phyloP scores from a whole-genome alignment of 2,329 filamentous ascomycete genomes.

The Colletotrichum spaethianum region DNA sequence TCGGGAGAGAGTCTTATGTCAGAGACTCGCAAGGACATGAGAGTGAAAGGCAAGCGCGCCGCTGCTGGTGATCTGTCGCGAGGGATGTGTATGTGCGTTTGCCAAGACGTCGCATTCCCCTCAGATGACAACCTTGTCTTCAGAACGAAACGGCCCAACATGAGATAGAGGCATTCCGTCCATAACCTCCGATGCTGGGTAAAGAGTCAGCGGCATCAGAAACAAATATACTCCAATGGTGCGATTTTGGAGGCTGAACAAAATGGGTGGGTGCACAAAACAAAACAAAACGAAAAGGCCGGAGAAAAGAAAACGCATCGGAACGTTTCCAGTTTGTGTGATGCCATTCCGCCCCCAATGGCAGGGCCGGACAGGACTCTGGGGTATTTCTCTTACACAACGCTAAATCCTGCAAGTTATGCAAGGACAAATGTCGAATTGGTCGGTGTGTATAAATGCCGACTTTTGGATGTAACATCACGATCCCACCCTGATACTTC shows the following conservation, averaged over 20 bases:
- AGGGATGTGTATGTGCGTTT: slow-evolving; percentile 1
- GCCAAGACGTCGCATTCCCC: slow-evolving; percentile 35
- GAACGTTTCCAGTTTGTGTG: slow-evolving; percentile 11
- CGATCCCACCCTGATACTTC: slow-evolving; percentile 11
- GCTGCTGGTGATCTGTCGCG: not conserved
- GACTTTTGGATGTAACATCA: slow-evolving; percentile 36
- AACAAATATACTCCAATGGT: not conserved
- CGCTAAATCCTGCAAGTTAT: slow-evolving; percentile 20
- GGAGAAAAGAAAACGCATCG: slow-evolving; percentile 34
- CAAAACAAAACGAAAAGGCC: too few species aligned
- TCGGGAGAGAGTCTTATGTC: not conserved
- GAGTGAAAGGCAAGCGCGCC: slow-evolving; percentile 2
- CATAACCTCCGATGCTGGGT: not conserved
- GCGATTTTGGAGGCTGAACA: slow-evolving; percentile 4
- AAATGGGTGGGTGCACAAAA: slow-evolving; percentile 10
- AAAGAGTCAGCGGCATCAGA: not conserved
- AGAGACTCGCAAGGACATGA: not conserved
- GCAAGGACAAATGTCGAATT: slow-evolving; percentile 17
- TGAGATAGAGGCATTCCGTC: not conserved
- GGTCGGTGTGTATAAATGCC: slow-evolving; percentile 5
- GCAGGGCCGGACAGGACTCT: not conserved
- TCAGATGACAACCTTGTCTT: slow-evolving; percentile 8
- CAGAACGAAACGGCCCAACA: slow-evolving; percentile 4
- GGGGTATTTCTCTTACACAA: slow-evolving; percentile 8
- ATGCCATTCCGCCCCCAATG: slow-evolving; percentile 5